Evolutionary conservation across 305 asterid species (phyloP), one percentile per base, ranked within the genome.

Genomic region (Salvia sclarea): DNA sequence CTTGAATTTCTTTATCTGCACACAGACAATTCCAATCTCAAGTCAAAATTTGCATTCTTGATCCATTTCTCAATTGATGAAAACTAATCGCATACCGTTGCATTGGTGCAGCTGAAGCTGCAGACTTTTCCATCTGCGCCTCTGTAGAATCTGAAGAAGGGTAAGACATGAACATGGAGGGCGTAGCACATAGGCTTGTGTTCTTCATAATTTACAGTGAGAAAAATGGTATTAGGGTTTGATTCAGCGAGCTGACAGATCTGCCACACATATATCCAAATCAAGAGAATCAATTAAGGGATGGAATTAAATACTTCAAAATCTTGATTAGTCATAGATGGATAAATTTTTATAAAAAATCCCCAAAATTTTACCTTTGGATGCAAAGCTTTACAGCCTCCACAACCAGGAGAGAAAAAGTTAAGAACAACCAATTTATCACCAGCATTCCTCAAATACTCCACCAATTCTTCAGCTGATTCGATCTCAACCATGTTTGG

Each of bases 391-490:
- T 85, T 92, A 85, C 98, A 92, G 18, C 95, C 96, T 5, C 96
- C 98, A 85, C 98, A 92, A 14, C 89, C 96, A 58, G 96, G 98
- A 14, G 96, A 87, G 77, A 87, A 92, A 25, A 92, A 92, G 80
- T 86, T 94, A 49, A 92, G 71, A 6, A 89, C 72, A 48, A 89
- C 91, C 78, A 92, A 79, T 74, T 67, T 84, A 66, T 92, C 96
- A 49, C 92, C 98, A 37, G 96, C 88, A 76, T 75, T 86, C 49
- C 31, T 61, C 83, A 92, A 75, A 43, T 69, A 58, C 47, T 87
- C 96, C 6, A 81, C 88, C 11, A 89, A 63, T n/a, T 92, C 86
- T 68, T 79, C 81, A 3, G 96, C 96, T 48, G 95, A 84, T 45
- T 77, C 63, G 64, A 92, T 82, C 79, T 92, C 98, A 28, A 87